Base-by-base conservation (phyloP, 176 grass and related monocot species). In the Musa itinerans region DNA sequence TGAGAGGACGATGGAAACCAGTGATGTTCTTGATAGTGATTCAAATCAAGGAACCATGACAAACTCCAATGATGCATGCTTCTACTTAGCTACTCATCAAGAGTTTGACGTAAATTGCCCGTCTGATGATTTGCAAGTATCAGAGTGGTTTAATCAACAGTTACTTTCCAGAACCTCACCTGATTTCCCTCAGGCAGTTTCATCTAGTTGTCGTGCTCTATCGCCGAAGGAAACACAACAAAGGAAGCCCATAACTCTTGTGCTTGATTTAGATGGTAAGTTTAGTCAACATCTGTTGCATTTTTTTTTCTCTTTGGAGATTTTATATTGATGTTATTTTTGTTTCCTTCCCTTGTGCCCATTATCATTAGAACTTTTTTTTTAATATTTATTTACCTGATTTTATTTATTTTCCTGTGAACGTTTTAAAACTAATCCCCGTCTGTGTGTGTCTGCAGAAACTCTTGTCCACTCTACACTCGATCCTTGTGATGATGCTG, bases 221-320 rank as follows among this genome's bases (percentile, higher is more conserved):
- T 50, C 70, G 25, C 20, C 20, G 14, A 89, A 83, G 70, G 82
- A 81, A 75, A 64, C 74, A 77, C 66, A 62, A 53, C 78, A 83
- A 84, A 83, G 22, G 76, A 94, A 89, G 65, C 66, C 77, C 75
- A 70, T 86, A 77, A 99, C 96, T 70, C 96, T 99, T 89, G 96
- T 99, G 27, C 96, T 99, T 52, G 96, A 99, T 94, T 89, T 99
- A 68, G 96, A 99, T 63, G 96, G 96, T 95, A 83, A 91, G 90
- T 43, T 43, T 63, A 6, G 34, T 43, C 34, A 5, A 43, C 34
- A 6, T 19, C 70, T 34, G 69, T 12, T 62, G 76, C 6, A 29
- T 43, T 1, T 52, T 82, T 81, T 68, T 81, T 68, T n/a, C 17
- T 73, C 17, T 43, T 43, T 43, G 51, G 52, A 68, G 59, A 74